These are phyloP conservation scores for Tricholomella constricta DNA, from an alignment of 768 basidiomycete genomes.

Conservation along the genomic window DNA sequence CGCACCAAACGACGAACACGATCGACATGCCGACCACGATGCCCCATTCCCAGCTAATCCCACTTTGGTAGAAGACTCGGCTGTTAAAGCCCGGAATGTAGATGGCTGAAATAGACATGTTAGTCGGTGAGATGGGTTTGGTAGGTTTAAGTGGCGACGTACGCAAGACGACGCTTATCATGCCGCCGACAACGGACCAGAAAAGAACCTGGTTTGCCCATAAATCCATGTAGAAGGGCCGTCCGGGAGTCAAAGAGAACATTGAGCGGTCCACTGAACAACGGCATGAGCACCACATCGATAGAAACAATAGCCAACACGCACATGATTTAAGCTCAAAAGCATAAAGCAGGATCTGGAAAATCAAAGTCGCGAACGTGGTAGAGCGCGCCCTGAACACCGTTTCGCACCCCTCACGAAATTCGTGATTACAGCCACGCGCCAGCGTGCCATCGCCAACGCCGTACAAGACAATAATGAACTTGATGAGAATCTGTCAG, in stretches of 20 bases:
- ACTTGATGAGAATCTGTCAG: conserved; percentile 22
- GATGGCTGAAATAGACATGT: conserved; percentile 26
- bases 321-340: conserved; percentile 40
- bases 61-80: conserved; percentile 38
- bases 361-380: conserved; percentile 39
- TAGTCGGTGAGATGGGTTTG: neutral
- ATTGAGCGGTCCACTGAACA: conserved; percentile 38
- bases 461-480: conserved; percentile 40
- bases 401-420: conserved; percentile 25
- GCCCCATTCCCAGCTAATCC: conserved; percentile 43
- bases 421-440: conserved; percentile 31
- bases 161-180: conserved; percentile 40
- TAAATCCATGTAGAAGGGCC: conserved; percentile 35
- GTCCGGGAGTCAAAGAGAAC: conserved; percentile 37
- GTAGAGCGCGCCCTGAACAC: conserved; percentile 40
- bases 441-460: conserved; percentile 33
- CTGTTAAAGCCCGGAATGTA: conserved; percentile 41
- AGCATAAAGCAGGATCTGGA: conserved; percentile 37
- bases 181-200: conserved; percentile 35
- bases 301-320: conserved; percentile 10
- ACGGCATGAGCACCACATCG: neutral
- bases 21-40: conserved; percentile 38
- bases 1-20: conserved; percentile 36
- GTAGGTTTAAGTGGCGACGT: conserved; percentile 17
- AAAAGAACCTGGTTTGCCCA: conserved; percentile 37